Percentiles rank a stretch among this genome's conserved stretches.
These are phyloP conservation scores for Barnettozyma californica DNA, from an alignment of 805 yeast genomes.

Conservation along the genomic window DNA sequence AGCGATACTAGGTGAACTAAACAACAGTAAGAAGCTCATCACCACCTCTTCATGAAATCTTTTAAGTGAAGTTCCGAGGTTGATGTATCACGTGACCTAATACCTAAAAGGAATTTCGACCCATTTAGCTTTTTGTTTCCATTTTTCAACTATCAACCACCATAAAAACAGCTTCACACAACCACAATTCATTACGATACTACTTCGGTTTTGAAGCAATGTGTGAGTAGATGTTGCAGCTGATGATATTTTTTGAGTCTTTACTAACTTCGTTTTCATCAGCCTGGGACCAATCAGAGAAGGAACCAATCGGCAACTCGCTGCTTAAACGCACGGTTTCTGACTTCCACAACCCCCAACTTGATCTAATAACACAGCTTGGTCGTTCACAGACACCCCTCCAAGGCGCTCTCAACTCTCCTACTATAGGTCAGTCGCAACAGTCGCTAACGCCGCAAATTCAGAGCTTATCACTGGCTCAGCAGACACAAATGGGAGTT, in stretches of 20 bases:
- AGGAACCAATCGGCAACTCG: slow-evolving; percentile 5
- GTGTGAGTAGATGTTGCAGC: not conserved
- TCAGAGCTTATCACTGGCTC: slow-evolving; percentile 6
- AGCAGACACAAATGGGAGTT: slow-evolving; percentile 3
- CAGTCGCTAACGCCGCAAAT: slow-evolving; percentile 3
- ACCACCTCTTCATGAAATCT: no score
- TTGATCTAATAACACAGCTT: slow-evolving; percentile 8
- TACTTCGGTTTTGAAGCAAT: not conserved
- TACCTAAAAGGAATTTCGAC: no score
- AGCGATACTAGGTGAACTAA: not conserved
- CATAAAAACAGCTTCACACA: not conserved
- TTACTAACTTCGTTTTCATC: slow-evolving; percentile 3
- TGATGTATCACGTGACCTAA: not conserved
- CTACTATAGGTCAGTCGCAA: slow-evolving; percentile 2
- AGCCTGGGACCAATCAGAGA: slow-evolving; percentile 15
- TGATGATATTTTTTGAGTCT: not conserved
- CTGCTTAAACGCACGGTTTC: slow-evolving; percentile 7
- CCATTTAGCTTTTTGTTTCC: not conserved
- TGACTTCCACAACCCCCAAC: slow-evolving; percentile 6
- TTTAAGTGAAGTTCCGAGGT: not conserved
- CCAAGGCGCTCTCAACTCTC: slow-evolving; percentile 13
- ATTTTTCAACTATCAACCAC: not conserved
- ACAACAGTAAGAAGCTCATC: not conserved
- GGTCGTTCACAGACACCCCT: slow-evolving; percentile 14
- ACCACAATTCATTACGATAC: not conserved